phyloP scores from a whole-genome alignment of 352 stramenopile species.

The Blastocystis sp. region DNA sequence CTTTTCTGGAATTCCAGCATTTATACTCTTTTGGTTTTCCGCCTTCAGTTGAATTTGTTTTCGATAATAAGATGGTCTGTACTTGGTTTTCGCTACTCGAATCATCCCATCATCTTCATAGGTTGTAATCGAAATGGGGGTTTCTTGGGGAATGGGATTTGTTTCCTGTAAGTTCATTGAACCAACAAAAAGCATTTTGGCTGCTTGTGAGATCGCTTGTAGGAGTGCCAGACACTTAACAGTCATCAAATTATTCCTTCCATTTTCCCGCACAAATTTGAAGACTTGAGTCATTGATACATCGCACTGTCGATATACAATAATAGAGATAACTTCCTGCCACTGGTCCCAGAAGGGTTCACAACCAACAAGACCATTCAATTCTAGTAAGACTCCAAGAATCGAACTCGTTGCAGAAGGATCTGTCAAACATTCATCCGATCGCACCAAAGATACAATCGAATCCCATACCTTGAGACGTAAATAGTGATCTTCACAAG shows the following conservation, averaged over 20 bases:
- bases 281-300: conserved; percentile 9
- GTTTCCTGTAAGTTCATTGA: background rate
- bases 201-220: background rate
- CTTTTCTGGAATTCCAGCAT: background rate
- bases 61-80: conserved; percentile 36
- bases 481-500: background rate
- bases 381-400: background rate
- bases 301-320: background rate
- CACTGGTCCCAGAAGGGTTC: conserved; percentile 10
- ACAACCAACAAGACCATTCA: conserved; percentile 21
- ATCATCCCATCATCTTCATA: background rate
- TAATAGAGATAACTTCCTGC: background rate
- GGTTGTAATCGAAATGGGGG: background rate
- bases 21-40: background rate
- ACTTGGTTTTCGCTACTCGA: conserved; percentile 28
- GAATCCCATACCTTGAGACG: background rate
- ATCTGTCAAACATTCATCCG: background rate
- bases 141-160: background rate
- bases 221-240: conserved; percentile 4
- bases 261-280: conserved; percentile 33
- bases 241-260: background rate
- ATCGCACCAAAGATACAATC: background rate
- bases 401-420: background rate
- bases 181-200: background rate
- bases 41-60: background rate